Evolutionary conservation across 495 filamentous ascomycete genomes (phyloP).

Genomic region (Annulohypoxylon maeteangense): DNA sequence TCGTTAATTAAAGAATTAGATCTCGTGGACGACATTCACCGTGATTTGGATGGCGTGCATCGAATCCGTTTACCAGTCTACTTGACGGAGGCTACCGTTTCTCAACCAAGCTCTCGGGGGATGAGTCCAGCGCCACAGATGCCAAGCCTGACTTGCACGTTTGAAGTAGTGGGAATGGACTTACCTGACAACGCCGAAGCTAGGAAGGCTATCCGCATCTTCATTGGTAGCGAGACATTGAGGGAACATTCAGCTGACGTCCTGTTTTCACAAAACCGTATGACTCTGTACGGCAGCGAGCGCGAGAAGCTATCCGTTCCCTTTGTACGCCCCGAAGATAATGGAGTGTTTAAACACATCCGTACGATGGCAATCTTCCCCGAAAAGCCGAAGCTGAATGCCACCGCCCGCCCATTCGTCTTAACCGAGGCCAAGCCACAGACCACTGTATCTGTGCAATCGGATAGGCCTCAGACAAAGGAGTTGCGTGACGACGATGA

Average conservation of each 20-base stretch:
- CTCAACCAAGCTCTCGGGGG: slow-evolving; percentile 76
- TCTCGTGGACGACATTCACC: slow-evolving; percentile 71
- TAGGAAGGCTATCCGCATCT: slow-evolving; percentile 74
- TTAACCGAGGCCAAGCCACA: slow-evolving; percentile 48
- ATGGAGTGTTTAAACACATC: slow-evolving; percentile 79
- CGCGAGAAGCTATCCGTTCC: slow-evolving; percentile 90
- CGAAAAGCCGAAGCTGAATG: slow-evolving; percentile 61
- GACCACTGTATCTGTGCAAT: slow-evolving; percentile 32
- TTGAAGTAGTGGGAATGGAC: slow-evolving; percentile 72
- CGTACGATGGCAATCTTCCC: slow-evolving; percentile 66
- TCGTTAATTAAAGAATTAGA: slow-evolving; percentile 77
- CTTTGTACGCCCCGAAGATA: slow-evolving; percentile 92
- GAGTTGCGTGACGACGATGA: slow-evolving; percentile 34
- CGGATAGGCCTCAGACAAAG: slow-evolving; percentile 29
- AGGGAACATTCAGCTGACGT: slow-evolving; percentile 90
- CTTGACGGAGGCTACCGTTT: slow-evolving; percentile 88
- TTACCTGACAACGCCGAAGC: slow-evolving; percentile 54
- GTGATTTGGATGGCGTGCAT: slow-evolving; percentile 68
- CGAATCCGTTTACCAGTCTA: slow-evolving; percentile 83
- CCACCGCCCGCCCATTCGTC: slow-evolving; percentile 61
- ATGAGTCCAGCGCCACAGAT: slow-evolving; percentile 80
- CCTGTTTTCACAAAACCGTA: slow-evolving; percentile 87
- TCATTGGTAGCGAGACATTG: slow-evolving; percentile 88
- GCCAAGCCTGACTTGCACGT: slow-evolving; percentile 79
- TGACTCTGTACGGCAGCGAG: slow-evolving; percentile 87